Evolutionary conservation across 805 yeast species (phyloP).

Genomic region (Cyberlindnera galapagoensis): DNA sequence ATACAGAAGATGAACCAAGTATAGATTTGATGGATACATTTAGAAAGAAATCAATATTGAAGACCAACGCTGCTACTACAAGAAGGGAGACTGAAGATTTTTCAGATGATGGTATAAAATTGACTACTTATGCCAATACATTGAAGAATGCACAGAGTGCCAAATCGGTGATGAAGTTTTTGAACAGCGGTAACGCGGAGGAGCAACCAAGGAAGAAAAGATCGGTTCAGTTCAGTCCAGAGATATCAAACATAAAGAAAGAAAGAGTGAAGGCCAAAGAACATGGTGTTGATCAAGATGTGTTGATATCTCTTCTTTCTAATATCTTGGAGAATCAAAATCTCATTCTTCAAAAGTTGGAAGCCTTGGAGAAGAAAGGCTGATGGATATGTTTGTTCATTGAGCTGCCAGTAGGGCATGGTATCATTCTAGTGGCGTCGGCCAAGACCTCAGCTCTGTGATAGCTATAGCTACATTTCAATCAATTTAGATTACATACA

Average conservation of each 20-base stretch:
- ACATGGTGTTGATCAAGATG: slow-evolving; percentile 2
- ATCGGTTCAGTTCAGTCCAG: slow-evolving; percentile 28
- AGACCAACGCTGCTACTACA: slow-evolving; percentile 15
- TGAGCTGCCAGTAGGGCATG: slow-evolving; percentile 2
- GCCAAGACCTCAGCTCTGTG: no score
- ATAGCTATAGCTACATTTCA: no score
- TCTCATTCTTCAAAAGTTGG: slow-evolving; percentile 13
- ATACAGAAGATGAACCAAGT: slow-evolving; percentile 11
- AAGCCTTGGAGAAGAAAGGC: slow-evolving; percentile 6
- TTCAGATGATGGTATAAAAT: slow-evolving; percentile 10
- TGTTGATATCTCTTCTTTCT: slow-evolving; percentile 7
- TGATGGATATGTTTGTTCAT: background rate
- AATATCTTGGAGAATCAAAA: slow-evolving; percentile 15
- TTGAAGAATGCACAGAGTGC: slow-evolving; percentile 18
- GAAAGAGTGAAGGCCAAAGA: slow-evolving; percentile 4
- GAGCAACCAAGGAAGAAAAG: slow-evolving; percentile 21
- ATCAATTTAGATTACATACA: no score
- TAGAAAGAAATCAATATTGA: slow-evolving; percentile 13
- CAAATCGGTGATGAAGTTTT: slow-evolving; percentile 12
- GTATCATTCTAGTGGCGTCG: no score
- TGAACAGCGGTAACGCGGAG: slow-evolving; percentile 7
- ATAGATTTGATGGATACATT: slow-evolving; percentile 16
- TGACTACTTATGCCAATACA: slow-evolving; percentile 21
- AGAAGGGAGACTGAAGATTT: slow-evolving; percentile 7
- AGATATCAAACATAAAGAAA: no score